These are phyloP conservation scores for Boletellus ananas DNA, from an alignment of 768 basidiomycete species.

Conservation along the genomic window DNA sequence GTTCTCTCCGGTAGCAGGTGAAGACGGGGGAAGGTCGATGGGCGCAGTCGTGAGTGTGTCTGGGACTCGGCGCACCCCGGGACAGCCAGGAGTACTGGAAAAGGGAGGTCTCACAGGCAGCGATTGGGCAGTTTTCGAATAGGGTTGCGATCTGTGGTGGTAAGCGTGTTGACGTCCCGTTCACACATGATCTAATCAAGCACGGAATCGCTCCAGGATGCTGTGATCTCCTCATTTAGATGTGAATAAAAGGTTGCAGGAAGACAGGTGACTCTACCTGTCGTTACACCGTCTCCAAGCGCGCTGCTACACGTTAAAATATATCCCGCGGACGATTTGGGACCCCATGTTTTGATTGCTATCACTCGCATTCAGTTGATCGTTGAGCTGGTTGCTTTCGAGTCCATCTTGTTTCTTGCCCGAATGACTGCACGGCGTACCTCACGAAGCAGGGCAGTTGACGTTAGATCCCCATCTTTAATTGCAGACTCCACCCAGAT, in stretches of 20 bases:
- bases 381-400: background rate
- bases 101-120: slow-evolving; percentile 8
- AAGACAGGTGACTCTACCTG: background rate
- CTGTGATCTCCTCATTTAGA: slow-evolving; percentile 8
- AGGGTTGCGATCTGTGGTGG: slow-evolving; percentile 2
- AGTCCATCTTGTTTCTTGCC: background rate
- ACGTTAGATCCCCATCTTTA: background rate
- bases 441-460: background rate
- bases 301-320: no score
- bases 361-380: slow-evolving; percentile 8
- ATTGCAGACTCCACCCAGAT: background rate
- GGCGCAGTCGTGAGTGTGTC: background rate
- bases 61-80: slow-evolving; percentile 1
- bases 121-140: slow-evolving; percentile 4
- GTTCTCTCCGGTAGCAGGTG: slow-evolving; percentile 3
- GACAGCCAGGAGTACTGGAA: slow-evolving; percentile 9
- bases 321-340: no score
- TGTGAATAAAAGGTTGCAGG: background rate
- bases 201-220: slow-evolving; percentile 1
- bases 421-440: background rate
- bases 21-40: slow-evolving; percentile 6
- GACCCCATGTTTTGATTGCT: slow-evolving; percentile 2
- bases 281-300: background rate
- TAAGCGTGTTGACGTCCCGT: slow-evolving; percentile 10
- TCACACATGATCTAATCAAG: slow-evolving; percentile 7